phyloP scores from a whole-genome alignment of 2,329 filamentous ascomycete species.

The Claviceps arundinis region DNA sequence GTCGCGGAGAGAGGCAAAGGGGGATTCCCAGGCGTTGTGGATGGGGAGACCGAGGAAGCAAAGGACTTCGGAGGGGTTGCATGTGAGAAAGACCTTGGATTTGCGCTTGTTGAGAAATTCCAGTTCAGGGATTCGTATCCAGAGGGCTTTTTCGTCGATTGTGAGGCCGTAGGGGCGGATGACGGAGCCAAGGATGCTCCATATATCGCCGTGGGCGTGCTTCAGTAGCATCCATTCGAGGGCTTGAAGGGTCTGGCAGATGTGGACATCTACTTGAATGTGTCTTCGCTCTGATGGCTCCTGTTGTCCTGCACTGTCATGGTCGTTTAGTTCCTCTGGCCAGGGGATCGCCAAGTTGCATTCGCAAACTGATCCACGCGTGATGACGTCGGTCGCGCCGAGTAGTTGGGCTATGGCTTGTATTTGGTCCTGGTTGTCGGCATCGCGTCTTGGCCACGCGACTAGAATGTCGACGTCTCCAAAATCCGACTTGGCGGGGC shows the following conservation, averaged over 20 bases:
- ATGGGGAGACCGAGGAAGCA: conserved; percentile 48
- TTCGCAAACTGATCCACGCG: conserved; percentile 11
- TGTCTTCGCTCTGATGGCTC: conserved; percentile 15
- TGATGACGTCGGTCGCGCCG: conserved; percentile 29
- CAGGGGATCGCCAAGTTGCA: conserved; percentile 43
- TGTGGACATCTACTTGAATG: conserved; percentile 57
- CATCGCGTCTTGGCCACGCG: conserved; percentile 16
- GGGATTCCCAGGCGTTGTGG: conserved; percentile 31
- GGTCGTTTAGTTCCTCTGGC: conserved; percentile 20
- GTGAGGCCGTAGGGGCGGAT: conserved; percentile 55
- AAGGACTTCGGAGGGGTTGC: conserved; percentile 41
- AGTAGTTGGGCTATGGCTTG: conserved; percentile 22
- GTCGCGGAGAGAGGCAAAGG: conserved; percentile 40
- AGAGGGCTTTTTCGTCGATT: conserved; percentile 48
- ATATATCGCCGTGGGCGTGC: conserved; percentile 58
- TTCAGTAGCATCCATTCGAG: conserved; percentile 55
- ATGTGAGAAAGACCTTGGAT: conserved; percentile 46
- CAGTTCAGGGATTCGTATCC: conserved; percentile 54
- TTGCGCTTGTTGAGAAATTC: conserved; percentile 44
- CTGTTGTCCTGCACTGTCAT: neutral
- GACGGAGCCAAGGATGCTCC: conserved; percentile 49
- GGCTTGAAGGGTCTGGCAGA: conserved; percentile 28
- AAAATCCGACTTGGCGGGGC: conserved; percentile 51
- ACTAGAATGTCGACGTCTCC: conserved; percentile 67
- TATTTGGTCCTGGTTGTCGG: conserved; percentile 15